phyloP scores from a whole-genome alignment of 768 basidiomycete genomes.

The Cyathus striatus region DNA sequence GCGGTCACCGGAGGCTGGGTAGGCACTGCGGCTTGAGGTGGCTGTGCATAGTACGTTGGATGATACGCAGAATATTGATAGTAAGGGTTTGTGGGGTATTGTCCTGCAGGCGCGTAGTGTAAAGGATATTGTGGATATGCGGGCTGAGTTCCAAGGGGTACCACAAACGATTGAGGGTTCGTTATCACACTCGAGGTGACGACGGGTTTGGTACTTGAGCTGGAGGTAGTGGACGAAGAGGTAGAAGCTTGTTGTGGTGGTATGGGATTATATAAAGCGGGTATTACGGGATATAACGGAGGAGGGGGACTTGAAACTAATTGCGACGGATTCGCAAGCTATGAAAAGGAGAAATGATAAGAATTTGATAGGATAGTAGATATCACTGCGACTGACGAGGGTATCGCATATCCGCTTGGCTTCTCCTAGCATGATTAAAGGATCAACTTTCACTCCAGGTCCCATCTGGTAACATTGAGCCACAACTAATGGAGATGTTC shows the following conservation, averaged over 20 bases:
- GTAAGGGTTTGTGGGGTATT: constrained; percentile 61
- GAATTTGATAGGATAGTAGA: constrained; percentile 2
- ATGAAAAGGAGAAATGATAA: constrained; percentile 8
- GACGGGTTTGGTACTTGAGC: constrained; percentile 17
- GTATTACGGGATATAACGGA: constrained; percentile 44
- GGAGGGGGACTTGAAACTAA: constrained; percentile 65
- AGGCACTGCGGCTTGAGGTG: constrained; percentile 8
- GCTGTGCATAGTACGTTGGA: constrained; percentile 11
- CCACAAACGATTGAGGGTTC: constrained; percentile 68
- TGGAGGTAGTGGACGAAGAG: constrained; percentile 19
- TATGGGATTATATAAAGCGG: constrained; percentile 32
- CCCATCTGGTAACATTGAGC: constrained; percentile 80
- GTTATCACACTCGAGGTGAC: constrained; percentile 51
- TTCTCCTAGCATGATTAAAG: constrained; percentile 66
- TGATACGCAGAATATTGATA: constrained; percentile 33
- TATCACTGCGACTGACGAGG: constrained; percentile 40
- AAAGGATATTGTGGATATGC: constrained; percentile 42
- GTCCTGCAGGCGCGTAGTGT: constrained; percentile 27
- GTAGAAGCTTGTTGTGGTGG: constrained; percentile 9
- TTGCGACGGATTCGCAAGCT: constrained; percentile 75
- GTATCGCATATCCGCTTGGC: constrained; percentile 77
- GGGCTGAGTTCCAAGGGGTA: constrained; percentile 53
- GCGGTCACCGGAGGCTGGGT: constrained; percentile 7
- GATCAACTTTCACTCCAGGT: constrained; percentile 64
- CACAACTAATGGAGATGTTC: constrained; percentile 63